phyloP scores from a whole-genome alignment of 2,329 filamentous ascomycete genomes.

The Aspergillus pseudonomiae region DNA sequence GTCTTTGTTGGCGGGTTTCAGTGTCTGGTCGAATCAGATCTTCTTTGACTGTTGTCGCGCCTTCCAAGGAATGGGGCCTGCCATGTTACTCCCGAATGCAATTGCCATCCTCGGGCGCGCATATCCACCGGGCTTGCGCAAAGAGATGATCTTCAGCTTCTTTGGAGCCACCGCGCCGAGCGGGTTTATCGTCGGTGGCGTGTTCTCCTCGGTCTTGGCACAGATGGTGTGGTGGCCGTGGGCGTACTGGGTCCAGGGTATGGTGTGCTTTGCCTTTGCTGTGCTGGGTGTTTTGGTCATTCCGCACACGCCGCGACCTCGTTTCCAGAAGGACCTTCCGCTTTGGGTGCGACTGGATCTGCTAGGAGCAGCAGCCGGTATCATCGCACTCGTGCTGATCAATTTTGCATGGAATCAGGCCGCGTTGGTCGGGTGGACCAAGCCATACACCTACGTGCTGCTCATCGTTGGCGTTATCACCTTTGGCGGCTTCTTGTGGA shows the following conservation, averaged over 20 bases:
- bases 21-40: slow-evolving; percentile 41
- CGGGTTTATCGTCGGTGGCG: slow-evolving; percentile 41
- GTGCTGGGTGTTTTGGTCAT: slow-evolving; percentile 39
- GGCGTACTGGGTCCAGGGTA: slow-evolving; percentile 45
- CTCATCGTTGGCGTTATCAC: slow-evolving; percentile 60
- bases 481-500: slow-evolving; percentile 55
- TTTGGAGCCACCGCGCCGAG: slow-evolving; percentile 54
- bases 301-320: slow-evolving; percentile 38
- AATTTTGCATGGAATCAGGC: slow-evolving; percentile 72
- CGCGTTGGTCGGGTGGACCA: slow-evolving; percentile 60
- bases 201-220: not conserved
- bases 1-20: slow-evolving; percentile 42
- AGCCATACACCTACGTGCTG: slow-evolving; percentile 58
- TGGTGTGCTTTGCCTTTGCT: slow-evolving; percentile 39
- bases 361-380: slow-evolving; percentile 42
- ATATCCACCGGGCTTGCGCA: slow-evolving; percentile 60
- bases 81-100: slow-evolving; percentile 65
- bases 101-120: slow-evolving; percentile 63
- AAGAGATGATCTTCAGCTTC: slow-evolving; percentile 62
- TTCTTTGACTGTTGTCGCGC: slow-evolving; percentile 58
- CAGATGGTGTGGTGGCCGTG: slow-evolving; percentile 54
- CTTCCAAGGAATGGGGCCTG: slow-evolving; percentile 61
- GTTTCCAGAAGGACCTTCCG: slow-evolving; percentile 33
- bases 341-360: slow-evolving; percentile 21
- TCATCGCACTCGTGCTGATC: slow-evolving; percentile 62